Evolutionary conservation across 192 early-diverging fungal species (phyloP).

Genomic region (Coemansia sp.): DNA sequence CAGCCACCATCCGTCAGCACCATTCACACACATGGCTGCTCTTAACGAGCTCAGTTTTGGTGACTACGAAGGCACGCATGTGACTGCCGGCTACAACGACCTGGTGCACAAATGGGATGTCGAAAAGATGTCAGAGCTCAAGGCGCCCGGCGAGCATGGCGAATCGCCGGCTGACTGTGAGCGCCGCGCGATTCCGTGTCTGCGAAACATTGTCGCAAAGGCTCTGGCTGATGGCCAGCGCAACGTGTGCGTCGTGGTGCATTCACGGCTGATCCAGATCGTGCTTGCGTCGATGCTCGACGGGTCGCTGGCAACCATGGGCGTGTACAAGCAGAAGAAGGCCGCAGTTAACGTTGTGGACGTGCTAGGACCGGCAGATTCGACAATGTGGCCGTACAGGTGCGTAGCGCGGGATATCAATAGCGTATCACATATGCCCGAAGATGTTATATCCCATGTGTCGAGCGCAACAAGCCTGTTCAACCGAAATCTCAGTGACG

Average conservation of each 20-base stretch:
- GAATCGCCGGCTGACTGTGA: constrained; percentile 28
- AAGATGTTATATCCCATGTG: constrained; percentile 25
- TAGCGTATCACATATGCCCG: constrained; percentile 28
- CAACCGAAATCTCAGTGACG: constrained; percentile 9
- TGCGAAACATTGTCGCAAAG: constrained; percentile 15
- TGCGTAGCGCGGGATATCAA: constrained; percentile 26
- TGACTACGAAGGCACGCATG: constrained; percentile 37
- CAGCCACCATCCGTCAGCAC: constrained; percentile 20
- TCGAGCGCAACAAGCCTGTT: constrained; percentile 20
- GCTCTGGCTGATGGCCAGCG: constrained; percentile 15
- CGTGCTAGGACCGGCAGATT: neutral
- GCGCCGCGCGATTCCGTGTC: constrained; percentile 23
- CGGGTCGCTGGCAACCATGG: constrained; percentile 30
- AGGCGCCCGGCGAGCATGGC: constrained; percentile 19
- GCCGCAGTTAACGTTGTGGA: constrained; percentile 28
- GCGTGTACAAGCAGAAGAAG: constrained; percentile 35
- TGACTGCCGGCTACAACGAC: constrained; percentile 36
- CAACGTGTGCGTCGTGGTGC: constrained; percentile 26
- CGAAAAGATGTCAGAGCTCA: constrained; percentile 8
- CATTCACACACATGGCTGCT: constrained; percentile 11
- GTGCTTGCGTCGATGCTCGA: constrained; percentile 31
- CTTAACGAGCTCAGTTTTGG: constrained; percentile 43
- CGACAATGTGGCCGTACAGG: constrained; percentile 9
- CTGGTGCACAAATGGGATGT: constrained; percentile 26
- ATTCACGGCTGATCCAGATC: constrained; percentile 44